Evolutionary conservation across 257 asterid species (phyloP), one percentile per base, ranked within the genome.

Genomic region (Solanum habrochaites): DNA sequence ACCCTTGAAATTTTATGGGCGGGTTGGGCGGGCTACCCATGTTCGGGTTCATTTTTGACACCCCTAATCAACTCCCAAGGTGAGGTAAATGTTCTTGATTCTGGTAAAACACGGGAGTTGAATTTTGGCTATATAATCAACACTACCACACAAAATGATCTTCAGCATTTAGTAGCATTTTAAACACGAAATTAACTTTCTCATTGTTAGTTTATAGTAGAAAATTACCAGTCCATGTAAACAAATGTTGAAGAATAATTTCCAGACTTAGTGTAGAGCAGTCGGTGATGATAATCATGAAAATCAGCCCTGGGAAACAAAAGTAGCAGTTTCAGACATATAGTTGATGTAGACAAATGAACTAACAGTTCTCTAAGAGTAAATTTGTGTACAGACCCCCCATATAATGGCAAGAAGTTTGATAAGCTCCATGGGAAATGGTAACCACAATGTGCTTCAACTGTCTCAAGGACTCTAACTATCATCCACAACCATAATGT

Each of bases 391-490:
- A 89, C 98, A 62, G n/a, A 97, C 98, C 99, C 99, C 58, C 99
- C 99, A 91, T 97, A 97, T 91, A 97, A 87, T 88, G 99, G 98
- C 93, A 95, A 93, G 91, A 94, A 93, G 90, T 94, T 97, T 11
- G 99, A 97, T 88, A 95, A 93, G 87, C 99, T 95, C 96, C 98
- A 97, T 3, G 99, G 98, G 86, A 97, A 97, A 92, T 97, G 94
- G 86, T 97, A 97, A 89, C 99, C 99, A 83, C 99, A 97, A 88
- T 97, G 98, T 72, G 99, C 99, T 93, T 97, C 98, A 64, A 97
- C 98, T 29, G 99, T 97, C 91, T 97, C 99, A 58, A 97, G 92
- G 89, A 97, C 99, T 93, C 99, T 91, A 89, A 97, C 98, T 45
- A 92, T 93, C 99, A 95, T 95, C 99, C 99, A 97, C 60, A 95